phyloP scores from a whole-genome alignment of 768 basidiomycete species.

The Rhizopogon roseolus region DNA sequence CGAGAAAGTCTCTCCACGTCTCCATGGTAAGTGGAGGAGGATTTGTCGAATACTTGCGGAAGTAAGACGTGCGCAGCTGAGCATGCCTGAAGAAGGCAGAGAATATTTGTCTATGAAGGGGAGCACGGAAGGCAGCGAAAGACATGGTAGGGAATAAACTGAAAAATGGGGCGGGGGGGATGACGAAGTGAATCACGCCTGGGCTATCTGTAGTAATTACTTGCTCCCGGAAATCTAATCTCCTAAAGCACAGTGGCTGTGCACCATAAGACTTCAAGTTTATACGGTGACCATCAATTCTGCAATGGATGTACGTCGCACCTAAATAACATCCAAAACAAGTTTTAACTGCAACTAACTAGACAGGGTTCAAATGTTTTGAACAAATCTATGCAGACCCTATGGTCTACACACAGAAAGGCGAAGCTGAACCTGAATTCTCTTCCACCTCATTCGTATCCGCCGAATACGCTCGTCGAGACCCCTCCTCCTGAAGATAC shows the following conservation, averaged over 20 bases:
- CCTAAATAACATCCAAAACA: too few relatives aligned
- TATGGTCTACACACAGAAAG: conserved; percentile 67
- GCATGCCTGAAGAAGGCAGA: conserved; percentile 22
- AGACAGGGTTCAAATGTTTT: conserved; percentile 67
- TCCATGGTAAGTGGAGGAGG: too few relatives aligned
- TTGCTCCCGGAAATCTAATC: too few relatives aligned
- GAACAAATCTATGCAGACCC: conserved; percentile 75
- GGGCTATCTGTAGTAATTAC: too few relatives aligned
- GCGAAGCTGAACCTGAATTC: conserved; percentile 67
- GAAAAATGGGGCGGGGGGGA: not conserved
- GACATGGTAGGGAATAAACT: conserved; percentile 39
- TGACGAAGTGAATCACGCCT: not conserved
- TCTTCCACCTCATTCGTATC: conserved; percentile 5
- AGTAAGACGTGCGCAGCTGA: conserved; percentile 34
- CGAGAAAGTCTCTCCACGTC: too few relatives aligned
- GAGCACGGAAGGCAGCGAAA: conserved; percentile 45
- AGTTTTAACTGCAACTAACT: too few relatives aligned
- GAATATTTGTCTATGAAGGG: conserved; percentile 41
- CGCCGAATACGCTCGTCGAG: not conserved
- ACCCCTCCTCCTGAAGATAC: not conserved
- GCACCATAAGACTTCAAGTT: too few relatives aligned
- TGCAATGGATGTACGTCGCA: too few relatives aligned
- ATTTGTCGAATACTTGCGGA: conserved; percentile 58
- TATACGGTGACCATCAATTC: too few relatives aligned
- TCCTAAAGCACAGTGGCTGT: too few relatives aligned